Evolutionary conservation across 148 eudicot species (phyloP).

Genomic region (Camellia granthamiana): DNA sequence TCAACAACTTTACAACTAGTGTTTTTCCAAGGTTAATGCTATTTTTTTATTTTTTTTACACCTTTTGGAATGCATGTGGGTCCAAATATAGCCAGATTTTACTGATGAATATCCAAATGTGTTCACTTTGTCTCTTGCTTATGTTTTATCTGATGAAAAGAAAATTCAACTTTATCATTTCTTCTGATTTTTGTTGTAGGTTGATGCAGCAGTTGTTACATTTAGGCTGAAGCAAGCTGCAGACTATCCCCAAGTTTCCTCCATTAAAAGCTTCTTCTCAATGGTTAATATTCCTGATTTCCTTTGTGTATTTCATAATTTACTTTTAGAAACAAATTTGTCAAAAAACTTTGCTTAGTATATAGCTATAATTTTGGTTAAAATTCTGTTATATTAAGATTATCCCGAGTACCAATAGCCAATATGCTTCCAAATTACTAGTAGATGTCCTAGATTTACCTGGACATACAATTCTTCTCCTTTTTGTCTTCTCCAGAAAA

Average conservation of each 20-base stretch:
- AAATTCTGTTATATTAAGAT: neutral
- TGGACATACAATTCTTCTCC: neutral
- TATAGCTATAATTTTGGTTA: neutral
- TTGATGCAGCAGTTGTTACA: conserved; percentile 87
- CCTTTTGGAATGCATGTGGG: neutral
- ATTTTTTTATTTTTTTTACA: neutral
- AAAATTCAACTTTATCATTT: neutral
- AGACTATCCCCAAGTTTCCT: conserved; percentile 76
- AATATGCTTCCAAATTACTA: neutral
- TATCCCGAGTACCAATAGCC: neutral
- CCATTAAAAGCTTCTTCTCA: conserved; percentile 80
- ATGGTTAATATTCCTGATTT: conserved; percentile 42
- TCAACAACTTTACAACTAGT: neutral
- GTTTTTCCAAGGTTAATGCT: neutral
- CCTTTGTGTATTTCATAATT: neutral
- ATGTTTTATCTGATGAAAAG: neutral
- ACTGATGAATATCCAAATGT: neutral
- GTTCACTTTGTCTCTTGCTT: neutral
- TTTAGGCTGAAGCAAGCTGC: conserved; percentile 67
- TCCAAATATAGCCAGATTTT: neutral
- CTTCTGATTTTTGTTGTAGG: conserved; percentile 35
- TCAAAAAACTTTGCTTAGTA: neutral
- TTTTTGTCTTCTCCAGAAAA: neutral
- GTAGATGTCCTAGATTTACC: neutral
- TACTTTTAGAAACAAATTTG: neutral